A percentile compares a stretch with the other conserved stretches of the same genome.
Conservation (phyloP, 1,284 basidiomycete genomes). For the Pseudozyma thailandica region DNA sequence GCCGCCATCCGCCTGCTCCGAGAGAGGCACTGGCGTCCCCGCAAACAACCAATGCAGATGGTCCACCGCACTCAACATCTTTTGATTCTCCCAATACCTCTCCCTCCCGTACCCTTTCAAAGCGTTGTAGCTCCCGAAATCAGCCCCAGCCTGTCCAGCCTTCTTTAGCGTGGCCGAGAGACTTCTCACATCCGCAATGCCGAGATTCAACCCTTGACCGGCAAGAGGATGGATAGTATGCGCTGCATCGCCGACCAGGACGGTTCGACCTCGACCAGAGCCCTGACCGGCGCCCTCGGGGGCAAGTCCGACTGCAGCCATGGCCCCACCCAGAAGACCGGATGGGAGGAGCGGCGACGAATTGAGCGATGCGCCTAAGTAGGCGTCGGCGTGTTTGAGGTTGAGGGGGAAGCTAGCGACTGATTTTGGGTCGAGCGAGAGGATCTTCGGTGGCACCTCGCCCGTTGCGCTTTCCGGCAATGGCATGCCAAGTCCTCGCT, state of each 20-base stretch:
- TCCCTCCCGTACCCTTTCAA: conserved; percentile 54
- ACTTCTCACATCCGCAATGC: conserved; percentile 78
- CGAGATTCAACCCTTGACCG: conserved; percentile 94
- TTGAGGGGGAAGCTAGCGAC: conserved; percentile 90
- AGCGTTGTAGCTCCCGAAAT: conserved; percentile 59
- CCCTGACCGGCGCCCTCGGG: conserved; percentile 53
- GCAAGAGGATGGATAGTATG: conserved; percentile 97
- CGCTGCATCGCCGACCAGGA: conserved; percentile 93
- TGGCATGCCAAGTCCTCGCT: conserved; percentile 28
- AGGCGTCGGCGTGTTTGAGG: conserved; percentile 86
- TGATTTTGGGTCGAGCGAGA: conserved; percentile 78
- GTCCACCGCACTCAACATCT: conserved; percentile 63
- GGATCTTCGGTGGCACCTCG: conserved; percentile 77
- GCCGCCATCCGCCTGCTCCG: conserved; percentile 33
- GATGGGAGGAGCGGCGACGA: conserved; percentile 34
- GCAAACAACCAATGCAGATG: conserved; percentile 65
- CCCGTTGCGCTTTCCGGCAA: conserved; percentile 50
- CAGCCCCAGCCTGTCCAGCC: conserved; percentile 53
- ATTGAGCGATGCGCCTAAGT: conserved; percentile 74
- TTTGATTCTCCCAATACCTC: conserved; percentile 64
- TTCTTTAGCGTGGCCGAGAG: conserved; percentile 38
- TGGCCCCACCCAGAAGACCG: conserved; percentile 36
- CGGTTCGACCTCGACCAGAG: conserved; percentile 75
- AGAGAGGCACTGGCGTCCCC: conserved; percentile 38
- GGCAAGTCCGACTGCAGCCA: conserved; percentile 48